These are phyloP conservation scores for Thermochaetoides thermophila DNA, from an alignment of 495 filamentous ascomycete genomes.

Conservation along the genomic window DNA sequence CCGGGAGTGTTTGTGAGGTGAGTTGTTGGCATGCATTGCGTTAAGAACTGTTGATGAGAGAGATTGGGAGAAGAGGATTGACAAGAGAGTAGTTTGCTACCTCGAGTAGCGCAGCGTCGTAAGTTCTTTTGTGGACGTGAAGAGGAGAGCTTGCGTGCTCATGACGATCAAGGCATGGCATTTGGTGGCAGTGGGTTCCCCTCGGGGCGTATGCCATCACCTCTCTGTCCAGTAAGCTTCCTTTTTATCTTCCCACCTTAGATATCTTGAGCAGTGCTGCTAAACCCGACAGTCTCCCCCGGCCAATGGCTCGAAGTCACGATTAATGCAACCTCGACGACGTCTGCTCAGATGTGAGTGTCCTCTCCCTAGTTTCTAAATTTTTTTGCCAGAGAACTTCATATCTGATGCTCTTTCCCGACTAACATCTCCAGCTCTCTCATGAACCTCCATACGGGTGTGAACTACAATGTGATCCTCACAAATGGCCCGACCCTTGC, in stretches of 20 bases:
- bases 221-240: constrained; percentile 10
- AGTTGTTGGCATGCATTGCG: no score
- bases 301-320: constrained; percentile 18
- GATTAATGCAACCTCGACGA: constrained; percentile 14
- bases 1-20: constrained; percentile 19
- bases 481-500: constrained; percentile 8
- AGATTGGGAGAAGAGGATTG: no score
- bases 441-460: no score
- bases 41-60: no score
- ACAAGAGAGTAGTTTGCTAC: no score
- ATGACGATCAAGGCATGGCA: constrained; percentile 16
- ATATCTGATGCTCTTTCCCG: no score
- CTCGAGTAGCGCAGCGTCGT: constrained; percentile 7
- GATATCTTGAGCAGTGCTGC: background rate
- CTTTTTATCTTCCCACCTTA: background rate
- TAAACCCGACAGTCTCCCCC: constrained; percentile 13
- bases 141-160: no score
- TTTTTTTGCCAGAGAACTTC: background rate
- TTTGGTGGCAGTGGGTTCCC: constrained; percentile 21
- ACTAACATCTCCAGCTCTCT: no score
- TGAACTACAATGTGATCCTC: constrained; percentile 7
- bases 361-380: background rate
- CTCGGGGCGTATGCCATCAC: constrained; percentile 9
- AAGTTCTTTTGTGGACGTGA: no score
- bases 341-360: constrained; percentile 13